Percentiles rank a stretch among this genome's conserved stretches.
Conservation (phyloP, 1,284 basidiomycete genomes). For the Melampsora abietis-canadensis region DNA sequence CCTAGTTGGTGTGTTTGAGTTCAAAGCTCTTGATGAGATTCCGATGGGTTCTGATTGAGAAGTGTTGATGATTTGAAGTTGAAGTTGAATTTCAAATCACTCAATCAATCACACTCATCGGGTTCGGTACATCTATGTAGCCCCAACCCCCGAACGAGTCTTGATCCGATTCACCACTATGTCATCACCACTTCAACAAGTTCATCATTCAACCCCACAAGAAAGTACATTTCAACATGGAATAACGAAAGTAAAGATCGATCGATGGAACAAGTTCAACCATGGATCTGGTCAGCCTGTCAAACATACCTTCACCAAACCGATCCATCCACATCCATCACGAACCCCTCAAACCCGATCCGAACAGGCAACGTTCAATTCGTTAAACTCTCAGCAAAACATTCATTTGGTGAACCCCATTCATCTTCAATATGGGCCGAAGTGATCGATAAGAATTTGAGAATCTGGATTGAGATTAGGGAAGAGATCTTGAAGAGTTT, state of each 20-base stretch:
- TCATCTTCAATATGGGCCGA: conserved; percentile 23
- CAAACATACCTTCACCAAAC: neutral
- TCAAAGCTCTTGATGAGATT: too few relatives aligned
- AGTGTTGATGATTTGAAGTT: too few relatives aligned
- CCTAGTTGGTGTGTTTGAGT: too few relatives aligned
- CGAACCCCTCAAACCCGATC: conserved; percentile 10
- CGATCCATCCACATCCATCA: neutral
- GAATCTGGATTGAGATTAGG: conserved; percentile 14
- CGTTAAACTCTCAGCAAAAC: conserved; percentile 17
- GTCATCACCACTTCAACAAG: too few relatives aligned
- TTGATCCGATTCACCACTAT: too few relatives aligned
- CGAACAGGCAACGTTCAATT: conserved; percentile 26
- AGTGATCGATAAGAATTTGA: conserved; percentile 12
- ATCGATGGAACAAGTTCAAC: conserved; percentile 25
- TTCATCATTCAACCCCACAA: too few relatives aligned
- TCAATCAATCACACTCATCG: too few relatives aligned
- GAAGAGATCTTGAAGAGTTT: conserved; percentile 16
- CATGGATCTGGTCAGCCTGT: conserved; percentile 34
- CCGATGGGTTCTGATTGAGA: too few relatives aligned
- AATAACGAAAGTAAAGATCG: neutral
- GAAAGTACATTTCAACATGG: too few relatives aligned
- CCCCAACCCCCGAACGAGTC: too few relatives aligned
- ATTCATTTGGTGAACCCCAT: conserved; percentile 4
- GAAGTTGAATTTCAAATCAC: too few relatives aligned
- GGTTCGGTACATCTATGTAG: too few relatives aligned